Base-by-base conservation (phyloP, 129 eudicot genomes). In the Tagetes patula region DNA sequence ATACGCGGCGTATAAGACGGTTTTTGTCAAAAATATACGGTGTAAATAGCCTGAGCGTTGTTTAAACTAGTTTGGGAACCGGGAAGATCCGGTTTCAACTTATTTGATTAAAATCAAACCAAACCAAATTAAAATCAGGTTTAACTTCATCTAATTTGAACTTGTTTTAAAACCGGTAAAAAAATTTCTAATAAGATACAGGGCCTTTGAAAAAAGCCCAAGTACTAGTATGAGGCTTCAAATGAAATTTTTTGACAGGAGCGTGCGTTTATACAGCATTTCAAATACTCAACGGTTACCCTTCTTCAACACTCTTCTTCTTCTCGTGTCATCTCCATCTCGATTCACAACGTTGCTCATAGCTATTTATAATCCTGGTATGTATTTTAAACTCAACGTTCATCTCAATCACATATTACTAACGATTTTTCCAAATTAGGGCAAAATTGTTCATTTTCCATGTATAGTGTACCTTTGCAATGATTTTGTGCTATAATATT, bases 401-500 rank as follows among this genome's bases (percentile, higher is more conserved):
- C 58, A 5, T 50, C 8, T n/a, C 2, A 50, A 8, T 47, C 27
- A 20, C 27, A 20, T 20, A 20, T 33, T 10, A 59, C 4, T 33
- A 59, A 31, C 41, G 6, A 4, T 11, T 59, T 20, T 0, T 59
- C 7, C 3, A 33, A 32, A 9, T 59, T 32, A 59, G 65, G 41
- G 65, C 41, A 33, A 33, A 59, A 3, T 59, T 33, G 41, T 59
- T 59, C 42, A 5, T 33, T 7, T 34, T 33, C n/a, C 6, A 11
- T 58, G 39, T 58, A 2, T 48, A 20, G 39, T 69, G 6, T 69
- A 48, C 1, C 12, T 69, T 69, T 14, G 7, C 47, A 38, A 9
- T 33, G 33, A 38, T 3, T 39, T 4, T 43, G 9, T 13, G 38
- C 84, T 1, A 83, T 88, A 86, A 80, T 87, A 37, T 68, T 82